Evolutionary conservation across 768 basidiomycete species (phyloP), one percentile per base, ranked within the genome.

Genomic region (Mycena polygramma): DNA sequence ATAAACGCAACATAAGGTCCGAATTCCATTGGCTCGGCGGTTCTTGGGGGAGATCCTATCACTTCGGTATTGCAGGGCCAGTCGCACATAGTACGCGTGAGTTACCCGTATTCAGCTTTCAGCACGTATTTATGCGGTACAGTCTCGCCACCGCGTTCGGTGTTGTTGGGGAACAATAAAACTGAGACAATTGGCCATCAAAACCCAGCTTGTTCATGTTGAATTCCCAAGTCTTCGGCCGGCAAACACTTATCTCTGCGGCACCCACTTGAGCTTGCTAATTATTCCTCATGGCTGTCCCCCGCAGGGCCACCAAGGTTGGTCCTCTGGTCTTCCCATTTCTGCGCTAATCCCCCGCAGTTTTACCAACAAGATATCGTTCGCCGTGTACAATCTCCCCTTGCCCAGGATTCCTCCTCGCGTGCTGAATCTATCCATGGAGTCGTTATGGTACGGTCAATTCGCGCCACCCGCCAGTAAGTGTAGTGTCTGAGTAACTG

Each of bases 281-380:
- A 19, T 57, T 60, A 19, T 20, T 60, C 57, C 39, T 54, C 52
- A 66, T 71, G 64, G n/a, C 60, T 26, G 41, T 19, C 52, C 24
- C 69, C 10, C 65, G 55, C 24, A 61, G 60, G 39, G 26, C 20
- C 10, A 71, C 70, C 57, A 71, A 71, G 65, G 66, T 68, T 22
- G 22, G 11, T 15, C 14, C 11, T n/a, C 2, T 15, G 43, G 11
- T 20, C 5, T 48, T 61, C 41, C 30, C 7, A 26, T 20, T 24
- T 52, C 46, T 37, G 7, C 13, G 19, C 59, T 64, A n/a, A 68
- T 53, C 20, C 53, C 10, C 51, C 58, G 39, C 58, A 92, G 91
- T 87, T 92, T 65, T 93, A 91, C 76, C 86, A 87, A 59, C 88
- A 91, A 76, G 92, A 93, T 80, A 85, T 91, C 57, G 91, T 93